Conservation (phyloP, 1,284 basidiomycete genomes). For the Tylopilus orsonianus region DNA sequence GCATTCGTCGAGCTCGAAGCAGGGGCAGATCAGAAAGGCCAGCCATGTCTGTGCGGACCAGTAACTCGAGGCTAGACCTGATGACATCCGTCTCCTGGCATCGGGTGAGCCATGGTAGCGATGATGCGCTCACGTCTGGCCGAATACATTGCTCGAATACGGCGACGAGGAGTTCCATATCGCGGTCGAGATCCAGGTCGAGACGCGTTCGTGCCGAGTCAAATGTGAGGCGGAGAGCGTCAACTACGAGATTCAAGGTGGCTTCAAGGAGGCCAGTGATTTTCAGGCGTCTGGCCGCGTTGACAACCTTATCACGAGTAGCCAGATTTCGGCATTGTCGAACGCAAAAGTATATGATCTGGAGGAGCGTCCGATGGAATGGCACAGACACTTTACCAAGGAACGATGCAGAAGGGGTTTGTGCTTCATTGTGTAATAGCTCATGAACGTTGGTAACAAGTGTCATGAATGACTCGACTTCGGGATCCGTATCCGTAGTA, state of each 20-base stretch:
- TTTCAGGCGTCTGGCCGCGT: conserved; percentile 59
- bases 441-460: conserved; percentile 61
- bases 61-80: conserved; percentile 72
- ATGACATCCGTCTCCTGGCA: conserved; percentile 85
- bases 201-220: conserved; percentile 56
- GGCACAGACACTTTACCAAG: conserved; percentile 62
- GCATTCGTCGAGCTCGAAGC: conserved; percentile 59
- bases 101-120: conserved; percentile 72
- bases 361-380: conserved; percentile 81
- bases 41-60: conserved; percentile 66
- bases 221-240: conserved; percentile 69
- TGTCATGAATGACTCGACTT: conserved; percentile 60
- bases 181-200: conserved; percentile 69
- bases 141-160: conserved; percentile 81
- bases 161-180: conserved; percentile 77
- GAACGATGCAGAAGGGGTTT: conserved; percentile 75
- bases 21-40: conserved; percentile 64
- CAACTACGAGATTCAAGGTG: conserved; percentile 63
- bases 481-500: conserved; percentile 52
- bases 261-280: conserved; percentile 63
- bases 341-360: conserved; percentile 77
- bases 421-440: conserved; percentile 72
- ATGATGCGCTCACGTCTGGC: conserved; percentile 62
- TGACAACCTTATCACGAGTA: conserved; percentile 49
- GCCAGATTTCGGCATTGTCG: conserved; percentile 58